phyloP scores from a whole-genome alignment of 139 green algal genomes.

The Tetradesmus lagerheimii region DNA sequence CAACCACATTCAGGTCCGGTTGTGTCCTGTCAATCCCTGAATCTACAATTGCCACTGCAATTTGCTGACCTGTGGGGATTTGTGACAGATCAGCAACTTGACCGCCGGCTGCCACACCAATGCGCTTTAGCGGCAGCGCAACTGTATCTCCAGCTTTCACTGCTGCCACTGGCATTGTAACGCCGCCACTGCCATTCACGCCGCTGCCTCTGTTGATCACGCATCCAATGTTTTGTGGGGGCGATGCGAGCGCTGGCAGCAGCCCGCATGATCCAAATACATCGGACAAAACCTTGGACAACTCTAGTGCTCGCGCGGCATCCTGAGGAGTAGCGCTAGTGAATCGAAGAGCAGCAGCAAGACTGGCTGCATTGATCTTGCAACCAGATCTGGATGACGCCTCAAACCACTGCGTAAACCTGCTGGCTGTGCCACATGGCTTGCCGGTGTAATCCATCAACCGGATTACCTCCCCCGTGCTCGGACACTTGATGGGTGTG shows the following conservation, averaged over 20 bases:
- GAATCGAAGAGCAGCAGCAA: not conserved
- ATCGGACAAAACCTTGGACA: not conserved
- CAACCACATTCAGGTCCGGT: constrained; percentile 3
- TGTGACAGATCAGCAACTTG: not conserved
- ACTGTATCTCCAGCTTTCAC: not conserved
- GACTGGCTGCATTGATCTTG: not conserved
- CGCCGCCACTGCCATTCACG: not conserved
- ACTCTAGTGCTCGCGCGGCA: not conserved
- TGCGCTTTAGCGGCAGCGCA: not conserved
- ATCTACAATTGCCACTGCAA: not conserved
- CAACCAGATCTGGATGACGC: not conserved
- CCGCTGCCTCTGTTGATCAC: not conserved
- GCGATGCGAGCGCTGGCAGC: not conserved
- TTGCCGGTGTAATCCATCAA: not conserved
- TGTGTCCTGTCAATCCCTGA: not conserved
- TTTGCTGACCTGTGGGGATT: not conserved
- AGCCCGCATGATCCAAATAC: not conserved
- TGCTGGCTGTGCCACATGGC: not conserved
- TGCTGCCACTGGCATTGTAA: not conserved
- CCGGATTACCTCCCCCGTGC: not conserved
- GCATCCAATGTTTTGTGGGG: not conserved
- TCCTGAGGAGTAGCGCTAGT: not conserved
- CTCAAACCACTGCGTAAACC: not conserved
- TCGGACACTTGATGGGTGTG: not conserved
- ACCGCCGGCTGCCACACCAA: not conserved